Conservation (phyloP, 306 rosid genomes). For the Medicago ruthenica region DNA sequence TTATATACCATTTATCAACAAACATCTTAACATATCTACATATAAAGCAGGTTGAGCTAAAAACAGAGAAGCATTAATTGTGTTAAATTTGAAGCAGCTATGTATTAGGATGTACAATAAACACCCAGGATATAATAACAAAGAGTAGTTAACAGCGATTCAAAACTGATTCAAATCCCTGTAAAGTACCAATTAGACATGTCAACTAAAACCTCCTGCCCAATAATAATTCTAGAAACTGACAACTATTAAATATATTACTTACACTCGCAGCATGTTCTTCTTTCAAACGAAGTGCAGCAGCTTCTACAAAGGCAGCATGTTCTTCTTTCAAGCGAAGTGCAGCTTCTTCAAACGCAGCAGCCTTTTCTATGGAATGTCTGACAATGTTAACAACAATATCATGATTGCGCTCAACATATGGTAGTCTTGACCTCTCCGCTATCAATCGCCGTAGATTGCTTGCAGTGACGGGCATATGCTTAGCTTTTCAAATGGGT, state of each 20-base stretch:
- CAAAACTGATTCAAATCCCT: constrained; percentile 28
- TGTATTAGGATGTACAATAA: constrained; percentile 13
- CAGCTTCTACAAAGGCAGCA: constrained; percentile 42
- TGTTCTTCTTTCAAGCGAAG: constrained; percentile 63
- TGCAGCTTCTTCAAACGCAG: constrained; percentile 74
- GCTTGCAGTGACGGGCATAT: constrained; percentile 75
- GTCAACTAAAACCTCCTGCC: neutral
- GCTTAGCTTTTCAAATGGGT: constrained; percentile 70
- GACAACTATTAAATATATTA: constrained; percentile 29
- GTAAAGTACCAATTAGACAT: constrained; percentile 28
- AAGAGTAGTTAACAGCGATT: constrained; percentile 17
- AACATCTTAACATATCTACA: constrained; percentile 17
- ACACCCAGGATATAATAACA: constrained; percentile 9
- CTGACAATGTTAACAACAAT: constrained; percentile 73
- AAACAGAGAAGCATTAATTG: constrained; percentile 20
- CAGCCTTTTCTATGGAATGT: constrained; percentile 69
- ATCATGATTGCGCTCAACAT: constrained; percentile 75
- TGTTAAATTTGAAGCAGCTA: neutral
- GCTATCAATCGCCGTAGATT: constrained; percentile 63
- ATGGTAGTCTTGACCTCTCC: constrained; percentile 65
- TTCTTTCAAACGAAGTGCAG: constrained; percentile 61
- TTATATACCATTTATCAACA: constrained; percentile 27
- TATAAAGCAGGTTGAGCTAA: constrained; percentile 14
- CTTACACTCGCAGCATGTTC: constrained; percentile 65
- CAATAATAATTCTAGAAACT: constrained; percentile 14